phyloP scores from a whole-genome alignment of 768 basidiomycete species.

The Tulasnella sp. region DNA sequence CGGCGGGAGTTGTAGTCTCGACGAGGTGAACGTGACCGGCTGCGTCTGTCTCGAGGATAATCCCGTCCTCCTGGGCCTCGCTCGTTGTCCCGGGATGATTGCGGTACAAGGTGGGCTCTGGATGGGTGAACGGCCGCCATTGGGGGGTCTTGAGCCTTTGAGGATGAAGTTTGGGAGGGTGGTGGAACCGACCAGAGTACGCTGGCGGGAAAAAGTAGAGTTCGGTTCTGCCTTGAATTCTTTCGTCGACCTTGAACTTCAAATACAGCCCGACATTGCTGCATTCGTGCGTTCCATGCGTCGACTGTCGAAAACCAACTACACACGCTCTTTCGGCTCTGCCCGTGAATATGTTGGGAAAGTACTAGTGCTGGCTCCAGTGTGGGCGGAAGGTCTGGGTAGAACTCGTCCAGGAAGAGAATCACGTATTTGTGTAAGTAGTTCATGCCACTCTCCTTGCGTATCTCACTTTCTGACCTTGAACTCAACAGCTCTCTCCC shows the following conservation, averaged over 20 bases:
- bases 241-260: neutral
- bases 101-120: constrained; percentile 61
- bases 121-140: constrained; percentile 78
- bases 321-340: too few relatives aligned
- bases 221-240: neutral
- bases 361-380: too few relatives aligned
- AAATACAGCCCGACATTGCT: too few relatives aligned
- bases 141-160: neutral
- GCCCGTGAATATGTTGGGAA: too few relatives aligned
- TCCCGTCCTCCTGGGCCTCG: constrained; percentile 28
- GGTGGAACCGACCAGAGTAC: neutral
- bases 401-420: neutral
- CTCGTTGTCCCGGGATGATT: constrained; percentile 34
- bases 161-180: neutral
- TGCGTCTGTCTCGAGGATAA: constrained; percentile 16
- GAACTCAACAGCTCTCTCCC: too few relatives aligned
- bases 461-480: too few relatives aligned
- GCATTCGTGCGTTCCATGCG: too few relatives aligned
- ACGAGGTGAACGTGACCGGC: constrained; percentile 21
- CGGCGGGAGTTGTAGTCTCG: neutral
- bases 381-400: too few relatives aligned
- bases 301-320: too few relatives aligned
- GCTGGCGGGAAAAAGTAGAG: neutral
- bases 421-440: neutral
- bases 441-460: too few relatives aligned